These are phyloP conservation scores for Sarcodon sp. DNA, from an alignment of 768 basidiomycete species.

Conservation along the genomic window DNA sequence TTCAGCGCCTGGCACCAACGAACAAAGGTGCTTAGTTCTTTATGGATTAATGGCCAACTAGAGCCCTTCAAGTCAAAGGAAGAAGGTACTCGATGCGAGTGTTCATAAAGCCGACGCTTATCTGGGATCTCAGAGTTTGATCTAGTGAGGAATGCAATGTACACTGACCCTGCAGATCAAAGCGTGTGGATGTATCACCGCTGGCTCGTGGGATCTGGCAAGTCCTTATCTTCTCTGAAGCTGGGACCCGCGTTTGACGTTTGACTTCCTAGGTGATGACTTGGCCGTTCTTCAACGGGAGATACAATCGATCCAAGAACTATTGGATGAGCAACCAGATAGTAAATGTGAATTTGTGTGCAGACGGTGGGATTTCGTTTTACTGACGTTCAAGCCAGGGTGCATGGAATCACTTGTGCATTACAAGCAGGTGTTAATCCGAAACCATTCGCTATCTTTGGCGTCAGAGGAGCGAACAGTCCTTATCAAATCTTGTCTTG, in stretches of 20 bases:
- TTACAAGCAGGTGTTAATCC: constrained; percentile 64
- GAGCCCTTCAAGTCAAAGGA: constrained; percentile 46
- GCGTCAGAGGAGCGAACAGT: constrained; percentile 15
- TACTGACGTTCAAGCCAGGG: constrained; percentile 40
- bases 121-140: constrained; percentile 60
- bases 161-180: constrained; percentile 93
- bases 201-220: constrained; percentile 85
- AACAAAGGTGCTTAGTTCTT: constrained; percentile 57
- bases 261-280: constrained; percentile 35
- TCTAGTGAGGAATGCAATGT: constrained; percentile 85
- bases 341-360: constrained; percentile 61
- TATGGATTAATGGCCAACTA: constrained; percentile 50
- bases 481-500: constrained; percentile 30
- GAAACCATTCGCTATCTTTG: constrained; percentile 23
- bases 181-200: constrained; percentile 98
- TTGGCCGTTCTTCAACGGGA: constrained; percentile 53
- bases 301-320: constrained; percentile 66
- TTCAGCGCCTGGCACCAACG: constrained; percentile 99
- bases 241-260: not conserved
- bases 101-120: not conserved
- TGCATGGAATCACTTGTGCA: constrained; percentile 87
- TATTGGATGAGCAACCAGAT: constrained; percentile 82
- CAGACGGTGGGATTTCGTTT: not conserved
- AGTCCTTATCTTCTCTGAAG: constrained; percentile 6
- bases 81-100: constrained; percentile 33